Percentiles rank a stretch among this genome's conserved stretches.
Evolutionary conservation across 2,329 filamentous ascomycete genomes (phyloP).

Genomic region (Penicillium sp.): DNA sequence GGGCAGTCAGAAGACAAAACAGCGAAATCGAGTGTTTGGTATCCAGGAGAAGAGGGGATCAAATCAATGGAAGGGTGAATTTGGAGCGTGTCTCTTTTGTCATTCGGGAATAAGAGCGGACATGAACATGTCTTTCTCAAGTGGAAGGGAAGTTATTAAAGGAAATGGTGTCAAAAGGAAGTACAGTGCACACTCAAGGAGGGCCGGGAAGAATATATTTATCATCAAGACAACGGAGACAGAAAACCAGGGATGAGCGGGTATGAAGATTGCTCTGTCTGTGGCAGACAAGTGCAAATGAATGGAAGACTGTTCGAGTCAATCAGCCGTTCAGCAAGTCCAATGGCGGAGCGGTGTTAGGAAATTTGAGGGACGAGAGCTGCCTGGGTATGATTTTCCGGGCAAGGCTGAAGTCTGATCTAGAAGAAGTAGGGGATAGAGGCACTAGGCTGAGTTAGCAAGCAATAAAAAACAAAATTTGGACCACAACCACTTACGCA

Average conservation of each 20-base stretch:
- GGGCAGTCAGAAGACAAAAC: constrained; percentile 3
- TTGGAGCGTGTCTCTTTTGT: constrained; percentile 8
- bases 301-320: not conserved
- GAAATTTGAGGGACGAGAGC: not conserved
- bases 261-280: not conserved
- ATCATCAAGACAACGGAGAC: constrained; percentile 25
- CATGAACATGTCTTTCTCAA: not conserved
- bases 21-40: constrained; percentile 11
- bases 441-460: constrained; percentile 35
- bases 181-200: constrained; percentile 12
- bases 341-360: constrained; percentile 6
- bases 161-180: constrained; percentile 16
- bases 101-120: constrained; percentile 1
- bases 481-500: constrained; percentile 66
- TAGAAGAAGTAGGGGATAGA: constrained; percentile 50
- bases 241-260: constrained; percentile 3
- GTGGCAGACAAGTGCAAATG: not conserved
- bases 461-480: not conserved
- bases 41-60: constrained; percentile 7
- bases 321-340: not conserved
- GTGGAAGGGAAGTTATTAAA: constrained; percentile 15
- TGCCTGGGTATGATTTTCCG: not conserved
- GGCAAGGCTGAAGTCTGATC: not conserved
- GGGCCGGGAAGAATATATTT: constrained; percentile 26
- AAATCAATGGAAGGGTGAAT: constrained; percentile 4